Percentiles rank a stretch among this genome's conserved stretches.
Evolutionary conservation across 305 asterid genomes (phyloP).

Genomic region (Fraxinus velutina): DNA sequence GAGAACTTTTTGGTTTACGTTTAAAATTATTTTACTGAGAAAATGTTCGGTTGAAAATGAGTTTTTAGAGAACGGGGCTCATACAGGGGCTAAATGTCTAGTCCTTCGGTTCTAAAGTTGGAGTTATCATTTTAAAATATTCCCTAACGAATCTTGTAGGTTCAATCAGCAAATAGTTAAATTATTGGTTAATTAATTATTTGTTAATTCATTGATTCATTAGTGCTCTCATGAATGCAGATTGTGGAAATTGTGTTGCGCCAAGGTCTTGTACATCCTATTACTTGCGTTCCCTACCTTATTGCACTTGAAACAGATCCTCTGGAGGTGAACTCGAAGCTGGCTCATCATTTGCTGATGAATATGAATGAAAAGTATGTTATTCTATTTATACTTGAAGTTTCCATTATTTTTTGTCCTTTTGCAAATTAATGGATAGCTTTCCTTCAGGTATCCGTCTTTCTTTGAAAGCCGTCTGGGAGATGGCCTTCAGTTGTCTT

Average conservation of each 20-base stretch:
- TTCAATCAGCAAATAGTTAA: slow-evolving; percentile 16
- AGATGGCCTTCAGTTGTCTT: slow-evolving; percentile 95
- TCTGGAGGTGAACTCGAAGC: slow-evolving; percentile 65
- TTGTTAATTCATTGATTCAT: slow-evolving; percentile 13
- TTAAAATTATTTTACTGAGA: not conserved
- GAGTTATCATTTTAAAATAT: slow-evolving; percentile 4
- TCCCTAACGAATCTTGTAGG: slow-evolving; percentile 1
- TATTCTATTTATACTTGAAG: slow-evolving; percentile 16
- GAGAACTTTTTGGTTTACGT: not conserved
- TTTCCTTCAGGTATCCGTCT: slow-evolving; percentile 80
- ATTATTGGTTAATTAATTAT: not conserved
- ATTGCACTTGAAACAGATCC: slow-evolving; percentile 99
- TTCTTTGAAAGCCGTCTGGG: slow-evolving; percentile 98
- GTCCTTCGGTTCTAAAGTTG: slow-evolving; percentile 15
- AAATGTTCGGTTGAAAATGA: not conserved
- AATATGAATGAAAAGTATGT: slow-evolving; percentile 96
- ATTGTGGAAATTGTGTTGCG: slow-evolving; percentile 94
- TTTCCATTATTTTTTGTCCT: slow-evolving; percentile 7
- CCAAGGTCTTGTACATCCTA: slow-evolving; percentile 99
- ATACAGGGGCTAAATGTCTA: slow-evolving; percentile 2
- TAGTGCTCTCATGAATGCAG: slow-evolving; percentile 43
- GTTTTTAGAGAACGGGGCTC: not conserved
- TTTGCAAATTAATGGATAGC: slow-evolving; percentile 29
- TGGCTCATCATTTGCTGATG: slow-evolving; percentile 93
- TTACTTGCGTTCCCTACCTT: slow-evolving; percentile 92